Conservation (phyloP, 805 yeast species). For the Suhomyces canberraensis region DNA sequence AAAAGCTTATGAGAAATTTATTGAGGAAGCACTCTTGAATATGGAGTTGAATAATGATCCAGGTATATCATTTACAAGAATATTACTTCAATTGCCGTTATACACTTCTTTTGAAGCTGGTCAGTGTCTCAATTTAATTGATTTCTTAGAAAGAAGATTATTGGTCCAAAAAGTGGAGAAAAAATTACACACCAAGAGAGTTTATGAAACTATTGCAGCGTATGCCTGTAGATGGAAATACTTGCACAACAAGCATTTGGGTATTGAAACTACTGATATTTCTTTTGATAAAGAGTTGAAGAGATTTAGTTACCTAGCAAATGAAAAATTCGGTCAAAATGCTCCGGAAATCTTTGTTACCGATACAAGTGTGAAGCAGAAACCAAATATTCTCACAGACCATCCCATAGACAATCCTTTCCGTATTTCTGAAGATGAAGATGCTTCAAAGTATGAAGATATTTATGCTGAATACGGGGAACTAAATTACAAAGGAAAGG, state of each 20-base stretch:
- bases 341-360: conserved; percentile 15
- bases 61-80: conserved; percentile 61
- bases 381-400: not conserved
- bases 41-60: conserved; percentile 58
- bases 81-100: conserved; percentile 67
- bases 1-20: conserved; percentile 56
- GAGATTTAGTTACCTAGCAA: conserved; percentile 27
- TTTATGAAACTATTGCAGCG: conserved; percentile 46
- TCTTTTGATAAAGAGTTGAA: conserved; percentile 21
- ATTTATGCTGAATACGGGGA: not conserved
- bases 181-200: conserved; percentile 38
- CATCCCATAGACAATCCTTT: not conserved
- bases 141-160: conserved; percentile 62
- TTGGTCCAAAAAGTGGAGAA: conserved; percentile 55
- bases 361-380: not conserved
- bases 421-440: not conserved
- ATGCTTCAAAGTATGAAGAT: conserved; percentile 7
- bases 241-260: conserved; percentile 24
- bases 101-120: conserved; percentile 75
- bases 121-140: conserved; percentile 70
- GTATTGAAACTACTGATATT: conserved; percentile 25
- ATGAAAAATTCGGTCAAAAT: conserved; percentile 13
- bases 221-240: conserved; percentile 48
- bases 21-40: conserved; percentile 62
- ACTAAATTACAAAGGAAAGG: too few relatives aligned